Conservation (phyloP, 2,329 filamentous ascomycete genomes). For the Apiospora malaysiana region DNA sequence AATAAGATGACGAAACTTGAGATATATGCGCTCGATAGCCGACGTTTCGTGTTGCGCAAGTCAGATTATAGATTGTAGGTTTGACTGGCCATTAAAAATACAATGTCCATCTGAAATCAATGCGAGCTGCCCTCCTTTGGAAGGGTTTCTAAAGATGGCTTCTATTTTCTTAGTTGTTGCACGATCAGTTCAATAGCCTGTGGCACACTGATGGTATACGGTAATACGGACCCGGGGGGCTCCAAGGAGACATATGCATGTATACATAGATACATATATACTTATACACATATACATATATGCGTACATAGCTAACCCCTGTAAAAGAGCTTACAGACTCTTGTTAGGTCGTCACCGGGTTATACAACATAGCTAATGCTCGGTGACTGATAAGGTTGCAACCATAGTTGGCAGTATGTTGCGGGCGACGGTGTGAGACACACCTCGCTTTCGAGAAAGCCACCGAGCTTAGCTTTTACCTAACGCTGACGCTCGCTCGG, state of each 20-base stretch:
- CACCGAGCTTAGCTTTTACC: background rate
- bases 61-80: background rate
- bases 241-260: background rate
- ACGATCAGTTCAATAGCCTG: background rate
- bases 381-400: background rate
- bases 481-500: background rate
- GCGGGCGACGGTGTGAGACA: background rate
- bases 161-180: background rate
- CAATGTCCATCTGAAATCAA: background rate
- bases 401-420: background rate
- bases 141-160: background rate
- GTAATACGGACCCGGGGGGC: background rate
- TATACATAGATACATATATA: background rate
- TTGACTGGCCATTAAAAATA: background rate
- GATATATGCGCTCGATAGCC: slow-evolving; percentile 4
- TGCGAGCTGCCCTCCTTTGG: background rate
- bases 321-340: background rate
- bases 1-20: background rate
- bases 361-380: background rate
- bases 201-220: background rate
- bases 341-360: background rate
- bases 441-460: background rate
- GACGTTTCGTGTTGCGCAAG: background rate
- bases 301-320: background rate
- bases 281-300: background rate